Evolutionary conservation across 306 rosid genomes (phyloP).

Genomic region (Glycyrrhiza uralensis): DNA sequence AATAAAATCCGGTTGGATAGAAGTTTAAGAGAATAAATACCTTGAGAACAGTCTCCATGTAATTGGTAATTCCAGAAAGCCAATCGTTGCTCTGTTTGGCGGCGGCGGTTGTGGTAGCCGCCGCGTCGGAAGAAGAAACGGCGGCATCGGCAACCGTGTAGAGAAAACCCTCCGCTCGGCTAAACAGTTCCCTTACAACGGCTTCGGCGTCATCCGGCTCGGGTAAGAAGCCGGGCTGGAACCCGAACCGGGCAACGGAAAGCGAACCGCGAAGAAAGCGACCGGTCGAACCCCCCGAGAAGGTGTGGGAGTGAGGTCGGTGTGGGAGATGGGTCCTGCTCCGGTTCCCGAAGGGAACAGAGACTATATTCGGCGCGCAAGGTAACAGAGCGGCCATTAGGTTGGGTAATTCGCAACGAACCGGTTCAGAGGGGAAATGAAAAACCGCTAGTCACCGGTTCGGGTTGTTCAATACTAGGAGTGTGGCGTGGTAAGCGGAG

Average conservation of each 20-base stretch:
- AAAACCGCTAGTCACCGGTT: neutral
- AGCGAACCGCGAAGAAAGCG: slow-evolving; percentile 61
- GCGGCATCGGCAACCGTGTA: slow-evolving; percentile 92
- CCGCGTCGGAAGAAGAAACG: slow-evolving; percentile 59
- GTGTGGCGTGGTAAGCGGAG: neutral
- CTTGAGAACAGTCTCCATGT: slow-evolving; percentile 77
- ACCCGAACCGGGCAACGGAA: slow-evolving; percentile 52
- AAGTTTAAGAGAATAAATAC: slow-evolving; percentile 28
- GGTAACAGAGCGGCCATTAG: slow-evolving; percentile 58
- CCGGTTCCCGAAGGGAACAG: slow-evolving; percentile 47
- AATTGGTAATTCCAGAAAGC: slow-evolving; percentile 84
- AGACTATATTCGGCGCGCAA: slow-evolving; percentile 41
- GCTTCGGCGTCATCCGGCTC: slow-evolving; percentile 52
- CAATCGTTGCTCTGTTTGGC: slow-evolving; percentile 72
- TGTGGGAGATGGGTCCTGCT: slow-evolving; percentile 35
- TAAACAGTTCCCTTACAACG: slow-evolving; percentile 47
- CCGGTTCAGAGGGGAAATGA: slow-evolving; percentile 1
- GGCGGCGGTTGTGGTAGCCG: slow-evolving; percentile 33
- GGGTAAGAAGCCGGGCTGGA: slow-evolving; percentile 54
- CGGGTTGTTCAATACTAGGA: neutral
- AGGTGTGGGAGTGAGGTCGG: slow-evolving; percentile 32
- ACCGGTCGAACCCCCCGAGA: slow-evolving; percentile 22
- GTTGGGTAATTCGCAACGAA: neutral
- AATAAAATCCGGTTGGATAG: neutral
- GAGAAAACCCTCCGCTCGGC: slow-evolving; percentile 67